Conservation (phyloP, 345 rosid species). For the Leavenworthia alabamica region DNA sequence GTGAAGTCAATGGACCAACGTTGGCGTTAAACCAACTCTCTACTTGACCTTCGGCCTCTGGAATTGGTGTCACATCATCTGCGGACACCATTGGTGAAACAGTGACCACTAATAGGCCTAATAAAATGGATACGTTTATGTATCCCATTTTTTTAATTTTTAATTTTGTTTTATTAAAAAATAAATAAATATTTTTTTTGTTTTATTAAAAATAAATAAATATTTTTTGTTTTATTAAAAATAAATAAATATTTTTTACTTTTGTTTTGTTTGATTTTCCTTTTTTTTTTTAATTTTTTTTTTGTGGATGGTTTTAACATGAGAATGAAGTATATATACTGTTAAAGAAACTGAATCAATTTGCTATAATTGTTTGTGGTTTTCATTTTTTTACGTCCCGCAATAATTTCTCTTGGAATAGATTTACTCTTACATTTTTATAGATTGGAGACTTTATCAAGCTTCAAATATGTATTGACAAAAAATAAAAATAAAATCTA, state of each 20-base stretch:
- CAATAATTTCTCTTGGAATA: background rate
- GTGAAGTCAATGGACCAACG: constrained; percentile 23
- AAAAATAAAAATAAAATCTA: background rate
- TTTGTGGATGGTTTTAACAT: background rate
- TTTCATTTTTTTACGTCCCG: background rate
- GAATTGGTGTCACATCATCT: constrained; percentile 33
- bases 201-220: background rate
- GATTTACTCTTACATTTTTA: background rate
- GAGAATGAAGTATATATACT: constrained; percentile 4
- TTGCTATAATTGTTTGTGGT: no score
- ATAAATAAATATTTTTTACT: background rate
- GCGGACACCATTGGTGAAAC: constrained; percentile 19
- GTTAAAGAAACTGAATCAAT: background rate
- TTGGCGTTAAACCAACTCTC: constrained; percentile 36
- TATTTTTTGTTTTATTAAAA: constrained; percentile 1
- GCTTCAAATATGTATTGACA: background rate
- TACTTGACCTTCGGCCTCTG: constrained; percentile 27
- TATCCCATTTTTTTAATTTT: constrained; percentile 24
- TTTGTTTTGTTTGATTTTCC: background rate
- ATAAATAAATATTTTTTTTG: background rate
- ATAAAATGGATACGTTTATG: constrained; percentile 19
- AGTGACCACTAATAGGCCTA: constrained; percentile 14
- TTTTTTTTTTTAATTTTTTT: background rate
- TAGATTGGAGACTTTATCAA: background rate
- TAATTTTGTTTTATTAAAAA: background rate